phyloP scores from a whole-genome alignment of 441 rosid genomes.

The Pelargonium cotyledonis region DNA sequence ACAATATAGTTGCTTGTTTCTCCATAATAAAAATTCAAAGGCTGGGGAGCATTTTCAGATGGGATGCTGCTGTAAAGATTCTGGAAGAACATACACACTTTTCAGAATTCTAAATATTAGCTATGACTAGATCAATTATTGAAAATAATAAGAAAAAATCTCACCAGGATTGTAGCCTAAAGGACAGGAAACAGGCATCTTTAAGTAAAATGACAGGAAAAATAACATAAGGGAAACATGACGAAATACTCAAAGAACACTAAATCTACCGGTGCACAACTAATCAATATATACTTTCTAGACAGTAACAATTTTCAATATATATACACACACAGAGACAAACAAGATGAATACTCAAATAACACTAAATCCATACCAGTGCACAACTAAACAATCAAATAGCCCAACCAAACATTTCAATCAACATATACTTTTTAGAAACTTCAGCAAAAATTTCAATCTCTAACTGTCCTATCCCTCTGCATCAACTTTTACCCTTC shows the following conservation, averaged over 20 bases:
- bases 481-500: background rate
- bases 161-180: no score
- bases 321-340: no score
- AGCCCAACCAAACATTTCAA: background rate
- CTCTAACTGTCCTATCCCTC: background rate
- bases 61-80: conserved; percentile 31
- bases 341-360: no score
- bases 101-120: background rate
- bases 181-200: no score
- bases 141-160: background rate
- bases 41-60: conserved; percentile 35
- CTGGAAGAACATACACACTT: conserved; percentile 30
- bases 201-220: no score
- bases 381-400: background rate
- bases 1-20: conserved; percentile 54
- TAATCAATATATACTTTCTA: no score
- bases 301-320: no score
- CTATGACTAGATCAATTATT: background rate
- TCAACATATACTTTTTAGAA: background rate
- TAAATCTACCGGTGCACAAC: no score
- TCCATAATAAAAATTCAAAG: conserved; percentile 40
- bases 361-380: background rate
- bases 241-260: background rate
- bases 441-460: background rate
- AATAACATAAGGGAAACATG: background rate